A percentile compares a stretch with the other conserved stretches of the same genome.
Evolutionary conservation across 768 basidiomycete genomes (phyloP).

Genomic region (Inosperma sp.): DNA sequence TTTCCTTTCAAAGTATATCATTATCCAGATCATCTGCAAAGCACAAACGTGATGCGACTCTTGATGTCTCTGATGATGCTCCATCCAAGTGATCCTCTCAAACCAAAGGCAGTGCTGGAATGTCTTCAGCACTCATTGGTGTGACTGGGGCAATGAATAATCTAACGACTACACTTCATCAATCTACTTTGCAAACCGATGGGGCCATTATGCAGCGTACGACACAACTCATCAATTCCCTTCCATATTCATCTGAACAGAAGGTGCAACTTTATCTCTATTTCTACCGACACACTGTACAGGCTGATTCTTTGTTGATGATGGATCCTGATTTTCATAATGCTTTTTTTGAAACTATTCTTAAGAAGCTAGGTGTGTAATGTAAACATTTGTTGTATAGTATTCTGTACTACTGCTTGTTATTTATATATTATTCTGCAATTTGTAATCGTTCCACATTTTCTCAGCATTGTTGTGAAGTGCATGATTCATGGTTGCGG

Average conservation of each 20-base stretch:
- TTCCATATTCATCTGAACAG: background rate
- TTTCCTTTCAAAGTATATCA: background rate
- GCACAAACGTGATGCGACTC: background rate
- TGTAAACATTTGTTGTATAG: background rate
- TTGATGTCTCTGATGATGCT: background rate
- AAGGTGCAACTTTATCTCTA: background rate
- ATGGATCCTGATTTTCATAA: too few relatives aligned
- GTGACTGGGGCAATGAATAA: background rate
- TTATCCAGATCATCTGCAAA: background rate
- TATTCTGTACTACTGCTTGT: background rate
- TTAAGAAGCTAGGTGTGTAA: background rate
- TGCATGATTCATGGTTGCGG: too few relatives aligned
- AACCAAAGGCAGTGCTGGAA: background rate
- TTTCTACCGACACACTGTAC: background rate
- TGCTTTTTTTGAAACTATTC: background rate
- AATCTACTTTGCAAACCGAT: background rate
- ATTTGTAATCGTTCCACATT: constrained; percentile 18
- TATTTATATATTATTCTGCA: background rate
- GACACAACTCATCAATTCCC: background rate
- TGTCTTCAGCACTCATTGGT: background rate
- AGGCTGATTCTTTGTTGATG: background rate
- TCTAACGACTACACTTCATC: background rate
- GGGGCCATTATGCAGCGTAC: background rate
- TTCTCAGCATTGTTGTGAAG: constrained; percentile 13
- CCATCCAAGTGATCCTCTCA: background rate